Conservation (phyloP, 192 early-diverging fungal genomes). For the Backusella sp. region DNA sequence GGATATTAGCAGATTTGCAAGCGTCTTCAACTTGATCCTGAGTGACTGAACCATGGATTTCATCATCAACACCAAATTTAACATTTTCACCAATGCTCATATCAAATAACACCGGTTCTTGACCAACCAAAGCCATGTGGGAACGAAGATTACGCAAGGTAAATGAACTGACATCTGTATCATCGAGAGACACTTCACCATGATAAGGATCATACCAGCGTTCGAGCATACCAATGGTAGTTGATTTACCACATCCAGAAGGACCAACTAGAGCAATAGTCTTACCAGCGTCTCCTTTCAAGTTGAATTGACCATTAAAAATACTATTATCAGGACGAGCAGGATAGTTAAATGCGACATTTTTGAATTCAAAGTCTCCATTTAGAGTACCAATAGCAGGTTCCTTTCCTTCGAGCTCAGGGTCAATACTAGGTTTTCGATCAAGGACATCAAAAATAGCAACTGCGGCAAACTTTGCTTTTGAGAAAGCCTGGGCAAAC, state of each 20-base stretch:
- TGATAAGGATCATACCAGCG: conserved; percentile 76
- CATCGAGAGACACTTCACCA: conserved; percentile 65
- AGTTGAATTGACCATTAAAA: conserved; percentile 32
- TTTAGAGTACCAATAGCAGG: conserved; percentile 14
- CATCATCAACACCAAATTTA: conserved; percentile 59
- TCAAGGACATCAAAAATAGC: conserved; percentile 70
- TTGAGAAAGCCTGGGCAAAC: conserved; percentile 73
- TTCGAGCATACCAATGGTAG: conserved; percentile 62
- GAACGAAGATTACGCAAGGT: conserved; percentile 66
- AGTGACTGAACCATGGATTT: conserved; percentile 42
- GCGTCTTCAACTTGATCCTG: conserved; percentile 53
- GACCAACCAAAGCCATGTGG: conserved; percentile 85
- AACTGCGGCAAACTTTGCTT: conserved; percentile 78
- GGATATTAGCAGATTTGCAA: conserved; percentile 59
- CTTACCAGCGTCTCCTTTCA: conserved; percentile 60
- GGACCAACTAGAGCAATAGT: conserved; percentile 87
- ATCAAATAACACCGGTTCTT: conserved; percentile 93
- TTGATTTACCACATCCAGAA: conserved; percentile 85
- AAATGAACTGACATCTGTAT: conserved; percentile 58
- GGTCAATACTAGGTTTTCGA: conserved; percentile 70
- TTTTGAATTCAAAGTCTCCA: conserved; percentile 39
- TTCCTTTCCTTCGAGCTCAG: conserved; percentile 40
- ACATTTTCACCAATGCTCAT: conserved; percentile 91
- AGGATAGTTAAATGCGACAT: conserved; percentile 63
- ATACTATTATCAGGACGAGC: conserved; percentile 59